Evolutionary conservation across 176 grass and related monocot genomes (phyloP).

Genomic region (Carex parvula): DNA sequence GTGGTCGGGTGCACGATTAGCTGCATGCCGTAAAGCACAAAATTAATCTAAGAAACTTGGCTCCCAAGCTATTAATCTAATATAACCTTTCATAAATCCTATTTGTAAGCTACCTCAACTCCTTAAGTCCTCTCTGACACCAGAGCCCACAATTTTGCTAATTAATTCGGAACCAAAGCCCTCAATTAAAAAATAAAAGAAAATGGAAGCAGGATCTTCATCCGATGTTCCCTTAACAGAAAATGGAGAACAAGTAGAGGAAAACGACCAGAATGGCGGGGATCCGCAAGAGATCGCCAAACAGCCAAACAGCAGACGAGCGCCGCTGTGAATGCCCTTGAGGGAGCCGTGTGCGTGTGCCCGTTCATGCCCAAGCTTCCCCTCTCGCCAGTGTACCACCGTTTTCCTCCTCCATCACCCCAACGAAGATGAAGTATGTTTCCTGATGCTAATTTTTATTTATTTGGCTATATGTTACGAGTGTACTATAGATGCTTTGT

Average conservation of each 20-base stretch:
- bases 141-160: background rate
- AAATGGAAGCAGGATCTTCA: slow-evolving; percentile 12
- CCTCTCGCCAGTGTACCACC: slow-evolving; percentile 20
- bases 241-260: background rate
- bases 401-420: slow-evolving; percentile 25
- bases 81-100: background rate
- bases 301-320: background rate
- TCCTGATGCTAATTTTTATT: background rate
- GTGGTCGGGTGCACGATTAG: background rate
- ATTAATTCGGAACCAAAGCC: background rate
- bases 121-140: background rate
- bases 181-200: background rate
- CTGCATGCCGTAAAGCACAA: background rate
- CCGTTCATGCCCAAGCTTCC: background rate
- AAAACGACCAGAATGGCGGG: background rate
- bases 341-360: slow-evolving; percentile 22
- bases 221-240: slow-evolving; percentile 3
- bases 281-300: background rate
- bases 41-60: background rate
- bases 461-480: background rate
- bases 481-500: background rate
- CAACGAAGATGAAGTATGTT: slow-evolving; percentile 9
- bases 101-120: background rate
- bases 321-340: background rate
- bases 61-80: background rate